phyloP scores from a whole-genome alignment of 1,284 basidiomycete species.

The Cutaneotrichosporon sp. region DNA sequence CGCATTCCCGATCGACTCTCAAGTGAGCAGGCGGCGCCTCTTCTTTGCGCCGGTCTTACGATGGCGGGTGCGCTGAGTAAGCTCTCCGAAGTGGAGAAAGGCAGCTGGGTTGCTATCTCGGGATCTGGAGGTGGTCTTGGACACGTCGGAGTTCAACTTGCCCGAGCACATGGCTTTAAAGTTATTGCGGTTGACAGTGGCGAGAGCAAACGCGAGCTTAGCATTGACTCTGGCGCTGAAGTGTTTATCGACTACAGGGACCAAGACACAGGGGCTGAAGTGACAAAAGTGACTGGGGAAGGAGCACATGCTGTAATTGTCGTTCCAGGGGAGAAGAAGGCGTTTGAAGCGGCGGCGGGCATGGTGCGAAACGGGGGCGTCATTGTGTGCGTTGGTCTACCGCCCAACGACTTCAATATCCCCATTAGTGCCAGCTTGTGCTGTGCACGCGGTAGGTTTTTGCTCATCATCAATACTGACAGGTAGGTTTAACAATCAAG shows the following conservation, averaged over 20 bases:
- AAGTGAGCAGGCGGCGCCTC: slow-evolving; percentile 72
- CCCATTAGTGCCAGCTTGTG: not conserved
- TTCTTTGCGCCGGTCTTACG: slow-evolving; percentile 64
- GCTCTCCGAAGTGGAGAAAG: slow-evolving; percentile 47
- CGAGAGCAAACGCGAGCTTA: slow-evolving; percentile 63
- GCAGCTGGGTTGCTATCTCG: slow-evolving; percentile 71
- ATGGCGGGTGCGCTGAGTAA: slow-evolving; percentile 33
- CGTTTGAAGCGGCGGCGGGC: not conserved
- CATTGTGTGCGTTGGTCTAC: not conserved
- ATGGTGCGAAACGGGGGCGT: slow-evolving; percentile 1
- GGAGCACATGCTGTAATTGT: slow-evolving; percentile 2
- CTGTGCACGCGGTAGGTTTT: not conserved
- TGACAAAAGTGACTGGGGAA: slow-evolving; percentile 40
- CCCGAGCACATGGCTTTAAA: slow-evolving; percentile 63
- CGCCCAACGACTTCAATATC: not conserved
- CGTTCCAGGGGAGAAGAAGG: not conserved
- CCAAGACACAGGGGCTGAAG: not conserved
- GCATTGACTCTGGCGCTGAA: slow-evolving; percentile 63
- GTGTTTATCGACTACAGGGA: slow-evolving; percentile 66
- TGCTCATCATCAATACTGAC: not conserved
- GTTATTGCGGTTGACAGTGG: slow-evolving; percentile 69
- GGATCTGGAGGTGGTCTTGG: slow-evolving; percentile 49
- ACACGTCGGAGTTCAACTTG: slow-evolving; percentile 64
- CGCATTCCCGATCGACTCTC: slow-evolving; percentile 64
- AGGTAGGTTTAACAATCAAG: not conserved